A percentile compares a stretch with the other conserved stretches of the same genome.
Evolutionary conservation across 495 filamentous ascomycete genomes (phyloP).

Genomic region (Podospora didyma): DNA sequence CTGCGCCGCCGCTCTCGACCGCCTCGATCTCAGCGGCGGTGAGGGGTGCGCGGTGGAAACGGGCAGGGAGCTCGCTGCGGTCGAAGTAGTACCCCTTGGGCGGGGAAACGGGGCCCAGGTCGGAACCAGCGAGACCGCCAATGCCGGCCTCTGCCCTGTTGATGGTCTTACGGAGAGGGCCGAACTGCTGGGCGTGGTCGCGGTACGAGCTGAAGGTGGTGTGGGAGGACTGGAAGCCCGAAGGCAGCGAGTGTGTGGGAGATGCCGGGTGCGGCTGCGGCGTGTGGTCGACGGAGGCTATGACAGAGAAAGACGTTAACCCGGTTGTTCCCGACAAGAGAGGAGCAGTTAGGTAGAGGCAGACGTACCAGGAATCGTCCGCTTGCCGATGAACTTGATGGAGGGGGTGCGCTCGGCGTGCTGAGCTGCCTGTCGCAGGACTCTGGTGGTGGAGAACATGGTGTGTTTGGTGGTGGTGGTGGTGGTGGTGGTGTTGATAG

Average conservation of each 20-base stretch:
- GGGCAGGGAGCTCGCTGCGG: constrained; percentile 75
- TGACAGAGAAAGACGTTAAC: constrained; percentile 2
- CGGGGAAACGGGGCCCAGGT: constrained; percentile 68
- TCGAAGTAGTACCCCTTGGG: constrained; percentile 79
- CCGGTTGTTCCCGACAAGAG: neutral
- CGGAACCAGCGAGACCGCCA: constrained; percentile 59
- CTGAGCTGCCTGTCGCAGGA: constrained; percentile 61
- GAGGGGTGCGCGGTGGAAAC: constrained; percentile 73
- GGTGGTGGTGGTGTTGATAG: neutral
- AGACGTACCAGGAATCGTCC: constrained; percentile 68
- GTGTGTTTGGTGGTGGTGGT: constrained; percentile 10
- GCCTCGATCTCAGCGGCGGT: constrained; percentile 87
- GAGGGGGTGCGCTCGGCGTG: constrained; percentile 67
- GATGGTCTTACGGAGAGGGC: constrained; percentile 66
- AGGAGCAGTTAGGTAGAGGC: neutral
- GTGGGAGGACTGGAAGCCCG: constrained; percentile 65
- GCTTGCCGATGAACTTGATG: constrained; percentile 91
- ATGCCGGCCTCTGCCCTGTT: constrained; percentile 49
- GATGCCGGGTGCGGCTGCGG: constrained; percentile 63
- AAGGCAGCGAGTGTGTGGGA: constrained; percentile 46
- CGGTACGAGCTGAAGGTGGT: constrained; percentile 86
- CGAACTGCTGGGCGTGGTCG: constrained; percentile 88
- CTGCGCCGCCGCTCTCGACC: constrained; percentile 77
- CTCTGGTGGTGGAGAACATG: constrained; percentile 60
- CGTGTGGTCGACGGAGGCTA: constrained; percentile 76